A percentile compares a stretch with the other conserved stretches of the same genome.
These are phyloP conservation scores for Coemansia sp. DNA, from an alignment of 192 early-diverging fungal species.

Conservation along the genomic window DNA sequence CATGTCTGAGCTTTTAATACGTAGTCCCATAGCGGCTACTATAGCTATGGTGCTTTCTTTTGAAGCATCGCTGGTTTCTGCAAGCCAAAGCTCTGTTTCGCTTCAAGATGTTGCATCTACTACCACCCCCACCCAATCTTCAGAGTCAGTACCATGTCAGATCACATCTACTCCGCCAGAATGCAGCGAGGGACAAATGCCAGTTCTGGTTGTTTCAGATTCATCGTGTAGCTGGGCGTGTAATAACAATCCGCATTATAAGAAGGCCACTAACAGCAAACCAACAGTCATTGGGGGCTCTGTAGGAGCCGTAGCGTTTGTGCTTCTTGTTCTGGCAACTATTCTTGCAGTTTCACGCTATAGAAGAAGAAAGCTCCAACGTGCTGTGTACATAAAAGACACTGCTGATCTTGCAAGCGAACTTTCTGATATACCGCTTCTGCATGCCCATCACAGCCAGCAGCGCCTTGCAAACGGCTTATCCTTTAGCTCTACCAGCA, in stretches of 20 bases:
- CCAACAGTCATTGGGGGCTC: conserved; percentile 47
- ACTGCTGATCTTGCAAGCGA: conserved; percentile 46
- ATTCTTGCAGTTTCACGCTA: conserved; percentile 21
- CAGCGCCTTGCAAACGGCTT: neutral
- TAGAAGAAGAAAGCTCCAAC: conserved; percentile 25
- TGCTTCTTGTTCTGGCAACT: conserved; percentile 22
- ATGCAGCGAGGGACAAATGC: conserved; percentile 26
- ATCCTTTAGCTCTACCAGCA: neutral
- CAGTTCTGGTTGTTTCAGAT: conserved; percentile 21
- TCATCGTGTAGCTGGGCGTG: conserved; percentile 37
- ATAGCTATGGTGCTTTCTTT: neutral
- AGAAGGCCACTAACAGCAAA: conserved; percentile 29
- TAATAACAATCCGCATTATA: conserved; percentile 34
- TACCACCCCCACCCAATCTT: neutral
- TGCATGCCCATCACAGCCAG: conserved; percentile 5
- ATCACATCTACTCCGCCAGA: neutral
- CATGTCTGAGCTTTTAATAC: neutral
- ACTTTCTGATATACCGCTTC: conserved; percentile 35
- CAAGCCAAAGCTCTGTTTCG: neutral
- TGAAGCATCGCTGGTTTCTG: neutral
- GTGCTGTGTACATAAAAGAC: conserved; percentile 33
- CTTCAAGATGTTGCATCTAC: neutral
- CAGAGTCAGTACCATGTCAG: neutral
- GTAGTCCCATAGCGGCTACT: neutral
- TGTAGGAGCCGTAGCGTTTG: conserved; percentile 34